Evolutionary conservation across 768 basidiomycete species (phyloP).

Genomic region (Lactarius pseudohatsudake): DNA sequence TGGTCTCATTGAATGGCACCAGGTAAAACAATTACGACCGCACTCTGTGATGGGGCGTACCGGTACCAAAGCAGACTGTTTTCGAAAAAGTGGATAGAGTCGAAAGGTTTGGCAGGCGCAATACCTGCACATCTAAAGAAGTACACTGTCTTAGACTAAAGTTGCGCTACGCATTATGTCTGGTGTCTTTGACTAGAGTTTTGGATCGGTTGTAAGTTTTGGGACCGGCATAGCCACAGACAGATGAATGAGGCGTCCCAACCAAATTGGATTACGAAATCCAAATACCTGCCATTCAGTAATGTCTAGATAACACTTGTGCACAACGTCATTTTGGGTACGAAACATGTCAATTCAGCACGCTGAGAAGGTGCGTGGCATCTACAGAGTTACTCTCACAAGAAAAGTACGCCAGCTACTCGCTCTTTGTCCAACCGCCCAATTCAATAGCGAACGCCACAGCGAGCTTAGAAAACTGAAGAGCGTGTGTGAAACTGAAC

Average conservation of each 20-base stretch:
- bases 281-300: neutral
- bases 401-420: constrained; percentile 20
- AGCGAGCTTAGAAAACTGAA: constrained; percentile 57
- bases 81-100: constrained; percentile 86
- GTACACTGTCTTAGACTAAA: constrained; percentile 79
- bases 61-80: constrained; percentile 96
- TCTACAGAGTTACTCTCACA: neutral
- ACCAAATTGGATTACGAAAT: neutral
- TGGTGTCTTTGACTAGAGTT: neutral
- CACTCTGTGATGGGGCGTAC: constrained; percentile 95
- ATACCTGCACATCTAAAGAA: constrained; percentile 86
- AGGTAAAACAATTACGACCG: constrained; percentile 85
- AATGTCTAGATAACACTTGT: neutral
- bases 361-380: neutral
- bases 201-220: neutral
- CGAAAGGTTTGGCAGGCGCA: constrained; percentile 71
- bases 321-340: neutral
- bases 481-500: constrained; percentile 90
- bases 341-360: neutral
- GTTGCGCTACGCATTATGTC: neutral
- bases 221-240: neutral
- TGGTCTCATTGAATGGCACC: neutral
- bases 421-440: constrained; percentile 42
- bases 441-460: constrained; percentile 53
- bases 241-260: neutral